Evolutionary conservation across 2,329 filamentous ascomycete species (phyloP).

Genomic region (Rutstroemia sp.): DNA sequence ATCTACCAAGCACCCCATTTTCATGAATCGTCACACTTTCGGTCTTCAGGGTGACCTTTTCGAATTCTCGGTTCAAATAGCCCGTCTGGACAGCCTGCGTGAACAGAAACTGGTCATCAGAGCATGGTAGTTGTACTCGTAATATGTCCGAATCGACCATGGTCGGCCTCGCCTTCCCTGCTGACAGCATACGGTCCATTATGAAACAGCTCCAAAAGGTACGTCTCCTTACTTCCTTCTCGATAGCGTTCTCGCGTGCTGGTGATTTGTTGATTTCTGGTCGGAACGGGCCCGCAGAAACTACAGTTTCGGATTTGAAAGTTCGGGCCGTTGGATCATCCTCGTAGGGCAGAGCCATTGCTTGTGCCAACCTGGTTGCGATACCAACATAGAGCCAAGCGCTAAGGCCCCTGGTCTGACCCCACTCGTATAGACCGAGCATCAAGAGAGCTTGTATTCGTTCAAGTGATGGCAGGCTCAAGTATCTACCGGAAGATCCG

Average conservation of each 20-base stretch:
- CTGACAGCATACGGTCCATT: slow-evolving; percentile 61
- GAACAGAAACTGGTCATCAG: slow-evolving; percentile 57
- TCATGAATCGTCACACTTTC: slow-evolving; percentile 14
- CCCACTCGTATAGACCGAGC: slow-evolving; percentile 67
- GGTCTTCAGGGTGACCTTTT: slow-evolving; percentile 37
- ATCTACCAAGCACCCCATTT: slow-evolving; percentile 35
- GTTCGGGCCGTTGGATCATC: slow-evolving; percentile 32
- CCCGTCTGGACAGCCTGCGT: slow-evolving; percentile 49
- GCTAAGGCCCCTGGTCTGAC: slow-evolving; percentile 51
- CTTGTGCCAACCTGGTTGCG: slow-evolving; percentile 52
- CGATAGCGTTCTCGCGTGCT: slow-evolving; percentile 39
- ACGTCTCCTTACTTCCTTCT: slow-evolving; percentile 57
- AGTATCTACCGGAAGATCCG: slow-evolving; percentile 39
- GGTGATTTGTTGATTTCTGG: slow-evolving; percentile 6
- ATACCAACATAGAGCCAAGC: slow-evolving; percentile 62
- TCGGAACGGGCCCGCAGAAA: slow-evolving; percentile 21
- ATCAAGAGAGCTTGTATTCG: slow-evolving; percentile 62
- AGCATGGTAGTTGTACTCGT: slow-evolving; percentile 59
- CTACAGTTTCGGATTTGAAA: slow-evolving; percentile 24
- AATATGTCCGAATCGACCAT: slow-evolving; percentile 54
- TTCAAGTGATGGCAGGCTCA: slow-evolving; percentile 50
- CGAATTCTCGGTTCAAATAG: slow-evolving; percentile 37
- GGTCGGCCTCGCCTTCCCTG: slow-evolving; percentile 52
- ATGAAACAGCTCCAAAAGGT: slow-evolving; percentile 72
- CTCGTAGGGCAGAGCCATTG: slow-evolving; percentile 52